These are phyloP conservation scores for Syncephalastrum racemosum DNA, from an alignment of 371 early-diverging fungal species.

Conservation along the genomic window DNA sequence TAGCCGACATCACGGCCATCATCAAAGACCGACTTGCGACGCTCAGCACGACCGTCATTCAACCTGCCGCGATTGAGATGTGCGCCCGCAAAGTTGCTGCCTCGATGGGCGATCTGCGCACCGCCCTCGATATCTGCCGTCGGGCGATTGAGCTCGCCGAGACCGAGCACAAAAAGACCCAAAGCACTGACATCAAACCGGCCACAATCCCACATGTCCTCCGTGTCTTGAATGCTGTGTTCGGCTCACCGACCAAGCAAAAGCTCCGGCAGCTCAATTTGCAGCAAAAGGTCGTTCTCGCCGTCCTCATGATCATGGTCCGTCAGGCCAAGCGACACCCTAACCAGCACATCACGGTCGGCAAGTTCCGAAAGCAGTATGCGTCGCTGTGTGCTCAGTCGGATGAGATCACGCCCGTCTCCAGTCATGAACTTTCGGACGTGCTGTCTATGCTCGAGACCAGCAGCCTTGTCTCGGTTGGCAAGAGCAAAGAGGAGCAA, in stretches of 20 bases:
- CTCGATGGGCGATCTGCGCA: conserved; percentile 88
- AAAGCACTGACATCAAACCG: conserved; percentile 46
- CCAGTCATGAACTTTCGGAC: conserved; percentile 76
- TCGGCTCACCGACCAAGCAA: conserved; percentile 62
- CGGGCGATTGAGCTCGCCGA: conserved; percentile 84
- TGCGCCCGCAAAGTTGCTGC: conserved; percentile 92
- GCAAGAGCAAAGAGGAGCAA: conserved; percentile 52
- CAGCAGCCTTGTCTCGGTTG: conserved; percentile 63
- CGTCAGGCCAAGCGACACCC: conserved; percentile 25
- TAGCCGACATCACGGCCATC: conserved; percentile 79
- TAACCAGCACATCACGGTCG: conserved; percentile 49
- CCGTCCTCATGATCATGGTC: conserved; percentile 46
- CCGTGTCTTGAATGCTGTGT: conserved; percentile 64
- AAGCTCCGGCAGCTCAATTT: conserved; percentile 69
- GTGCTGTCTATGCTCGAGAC: conserved; percentile 74
- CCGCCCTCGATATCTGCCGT: conserved; percentile 88
- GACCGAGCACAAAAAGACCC: conserved; percentile 53
- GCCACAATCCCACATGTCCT: conserved; percentile 82
- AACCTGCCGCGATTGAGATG: conserved; percentile 85
- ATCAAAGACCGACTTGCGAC: conserved; percentile 77
- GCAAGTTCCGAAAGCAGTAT: conserved; percentile 61
- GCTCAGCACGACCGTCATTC: conserved; percentile 57
- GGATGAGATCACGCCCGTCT: conserved; percentile 58
- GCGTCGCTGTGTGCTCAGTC: conserved; percentile 40
- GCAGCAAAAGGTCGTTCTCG: conserved; percentile 81